These are phyloP conservation scores for Pilatotrama ljubarskyi DNA, from an alignment of 768 basidiomycete genomes.

Conservation along the genomic window DNA sequence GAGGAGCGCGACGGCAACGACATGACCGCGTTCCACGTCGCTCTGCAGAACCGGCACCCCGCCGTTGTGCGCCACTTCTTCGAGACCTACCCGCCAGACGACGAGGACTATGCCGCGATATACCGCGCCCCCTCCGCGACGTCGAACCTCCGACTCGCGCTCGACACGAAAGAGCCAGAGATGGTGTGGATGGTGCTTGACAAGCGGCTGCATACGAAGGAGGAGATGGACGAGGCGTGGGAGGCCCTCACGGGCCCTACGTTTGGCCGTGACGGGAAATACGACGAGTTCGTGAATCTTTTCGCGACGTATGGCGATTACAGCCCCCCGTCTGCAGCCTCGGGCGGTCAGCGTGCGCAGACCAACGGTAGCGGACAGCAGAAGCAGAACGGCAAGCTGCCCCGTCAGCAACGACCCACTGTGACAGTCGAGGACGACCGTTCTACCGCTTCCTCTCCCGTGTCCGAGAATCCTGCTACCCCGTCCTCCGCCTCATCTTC, in stretches of 20 bases:
- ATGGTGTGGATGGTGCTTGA: slow-evolving; percentile 65
- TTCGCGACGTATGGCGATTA: slow-evolving; percentile 53
- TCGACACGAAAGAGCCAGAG: slow-evolving; percentile 63
- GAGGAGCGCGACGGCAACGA: slow-evolving; percentile 65
- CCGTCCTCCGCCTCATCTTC: background rate
- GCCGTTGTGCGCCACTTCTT: slow-evolving; percentile 61
- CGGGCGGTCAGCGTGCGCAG: slow-evolving; percentile 27
- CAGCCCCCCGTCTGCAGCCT: slow-evolving; percentile 24
- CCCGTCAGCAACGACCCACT: background rate
- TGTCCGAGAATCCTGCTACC: background rate
- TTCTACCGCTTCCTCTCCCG: slow-evolving; percentile 2
- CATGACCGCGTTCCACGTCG: slow-evolving; percentile 67
- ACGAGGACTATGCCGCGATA: slow-evolving; percentile 49
- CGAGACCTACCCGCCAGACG: slow-evolving; percentile 55
- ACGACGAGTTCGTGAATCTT: slow-evolving; percentile 52
- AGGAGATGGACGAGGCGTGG: slow-evolving; percentile 57
- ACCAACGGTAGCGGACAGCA: background rate
- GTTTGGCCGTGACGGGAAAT: slow-evolving; percentile 30
- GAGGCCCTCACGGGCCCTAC: slow-evolving; percentile 38
- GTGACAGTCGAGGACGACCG: slow-evolving; percentile 5
- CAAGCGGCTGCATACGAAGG: slow-evolving; percentile 48
- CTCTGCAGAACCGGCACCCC: slow-evolving; percentile 53
- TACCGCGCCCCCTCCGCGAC: slow-evolving; percentile 46
- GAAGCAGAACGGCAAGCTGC: slow-evolving; percentile 1
- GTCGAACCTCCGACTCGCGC: slow-evolving; percentile 54